Evolutionary conservation across 129 eudicot species (phyloP).

Genomic region (Flaveria robusta): DNA sequence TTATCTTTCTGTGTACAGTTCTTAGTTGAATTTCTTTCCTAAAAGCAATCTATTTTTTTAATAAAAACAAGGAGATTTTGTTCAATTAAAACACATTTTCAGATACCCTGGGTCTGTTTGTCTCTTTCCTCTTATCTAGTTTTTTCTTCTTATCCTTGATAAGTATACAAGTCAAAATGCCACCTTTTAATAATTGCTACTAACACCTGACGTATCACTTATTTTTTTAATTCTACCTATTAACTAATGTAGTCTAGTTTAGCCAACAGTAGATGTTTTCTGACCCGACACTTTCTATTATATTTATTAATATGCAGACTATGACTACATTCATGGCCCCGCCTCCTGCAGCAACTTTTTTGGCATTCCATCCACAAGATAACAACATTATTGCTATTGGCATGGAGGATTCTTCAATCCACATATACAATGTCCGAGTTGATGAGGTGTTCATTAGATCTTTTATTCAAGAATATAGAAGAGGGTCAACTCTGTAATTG

Average conservation of each 20-base stretch:
- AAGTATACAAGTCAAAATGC: neutral
- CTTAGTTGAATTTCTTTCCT: neutral
- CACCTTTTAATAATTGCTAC: neutral
- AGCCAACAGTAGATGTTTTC: neutral
- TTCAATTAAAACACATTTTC: neutral
- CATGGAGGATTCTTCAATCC: conserved; percentile 86
- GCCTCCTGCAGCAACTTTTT: conserved; percentile 82
- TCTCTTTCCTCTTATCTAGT: neutral
- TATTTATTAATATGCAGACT: conserved; percentile 40
- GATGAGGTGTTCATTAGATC: conserved; percentile 52
- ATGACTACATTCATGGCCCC: conserved; percentile 86
- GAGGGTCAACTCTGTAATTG: neutral
- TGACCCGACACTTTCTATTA: neutral
- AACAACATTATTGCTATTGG: conserved; percentile 86
- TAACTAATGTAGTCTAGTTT: neutral
- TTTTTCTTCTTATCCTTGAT: neutral
- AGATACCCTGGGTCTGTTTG: neutral
- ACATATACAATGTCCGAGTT: conserved; percentile 74
- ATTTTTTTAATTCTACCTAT: neutral
- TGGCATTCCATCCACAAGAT: conserved; percentile 87
- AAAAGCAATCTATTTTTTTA: neutral
- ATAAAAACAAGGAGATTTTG: neutral
- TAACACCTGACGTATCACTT: neutral
- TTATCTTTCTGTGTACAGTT: neutral
- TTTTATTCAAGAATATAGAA: neutral